A percentile compares a stretch with the other conserved stretches of the same genome.
These are phyloP conservation scores for Ceraceosorus bombacis DNA, from an alignment of 1,284 basidiomycete species.

Conservation along the genomic window DNA sequence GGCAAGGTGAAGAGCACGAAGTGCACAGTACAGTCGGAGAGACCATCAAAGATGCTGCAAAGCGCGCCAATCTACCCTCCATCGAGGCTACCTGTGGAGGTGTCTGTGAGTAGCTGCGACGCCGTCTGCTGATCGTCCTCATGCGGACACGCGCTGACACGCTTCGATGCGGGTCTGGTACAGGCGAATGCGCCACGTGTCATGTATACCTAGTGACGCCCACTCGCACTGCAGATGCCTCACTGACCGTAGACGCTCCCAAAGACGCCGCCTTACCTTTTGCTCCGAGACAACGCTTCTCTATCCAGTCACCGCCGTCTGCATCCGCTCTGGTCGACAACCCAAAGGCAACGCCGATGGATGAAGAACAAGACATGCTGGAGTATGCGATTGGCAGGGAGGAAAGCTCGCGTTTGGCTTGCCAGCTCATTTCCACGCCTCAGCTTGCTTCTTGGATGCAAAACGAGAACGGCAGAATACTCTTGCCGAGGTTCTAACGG, in stretches of 20 bases:
- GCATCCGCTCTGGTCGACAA: conserved; percentile 3
- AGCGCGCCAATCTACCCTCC: conserved; percentile 29
- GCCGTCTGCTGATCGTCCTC: conserved; percentile 1
- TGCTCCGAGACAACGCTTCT: background rate
- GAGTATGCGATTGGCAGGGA: conserved; percentile 24
- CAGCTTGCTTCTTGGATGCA: conserved; percentile 21
- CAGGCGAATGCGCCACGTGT: conserved; percentile 26
- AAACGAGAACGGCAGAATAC: conserved; percentile 13
- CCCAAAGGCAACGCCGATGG: background rate
- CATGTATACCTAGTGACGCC: conserved; percentile 23
- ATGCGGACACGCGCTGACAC: background rate
- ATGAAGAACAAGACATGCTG: conserved; percentile 33
- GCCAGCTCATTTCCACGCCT: conserved; percentile 19
- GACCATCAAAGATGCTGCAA: conserved; percentile 41
- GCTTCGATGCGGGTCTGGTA: background rate
- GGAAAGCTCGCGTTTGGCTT: conserved; percentile 18
- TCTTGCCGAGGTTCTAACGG: conserved; percentile 19
- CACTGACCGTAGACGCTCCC: background rate
- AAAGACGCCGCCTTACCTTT: too few species aligned
- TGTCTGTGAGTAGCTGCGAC: conserved; percentile 39
- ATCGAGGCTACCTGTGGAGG: conserved; percentile 47
- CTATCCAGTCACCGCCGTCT: conserved; percentile 2
- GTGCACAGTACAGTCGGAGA: conserved; percentile 39
- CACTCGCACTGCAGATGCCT: background rate
- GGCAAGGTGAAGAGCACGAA: conserved; percentile 19